Conservation (phyloP, 2,329 filamentous ascomycete genomes). For the Fusarium sp. region DNA sequence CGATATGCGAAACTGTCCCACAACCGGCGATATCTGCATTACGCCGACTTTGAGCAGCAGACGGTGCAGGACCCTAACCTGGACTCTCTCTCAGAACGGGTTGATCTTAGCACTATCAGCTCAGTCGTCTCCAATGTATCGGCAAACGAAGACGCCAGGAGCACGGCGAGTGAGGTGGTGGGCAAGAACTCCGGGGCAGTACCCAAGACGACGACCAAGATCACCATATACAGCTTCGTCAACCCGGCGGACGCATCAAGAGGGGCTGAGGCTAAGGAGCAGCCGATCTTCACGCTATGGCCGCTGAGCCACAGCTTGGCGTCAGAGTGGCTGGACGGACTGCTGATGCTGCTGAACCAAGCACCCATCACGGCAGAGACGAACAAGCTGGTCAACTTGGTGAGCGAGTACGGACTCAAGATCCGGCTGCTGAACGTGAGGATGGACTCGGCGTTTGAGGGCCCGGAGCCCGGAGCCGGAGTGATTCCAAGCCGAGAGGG, state of each 20-base stretch:
- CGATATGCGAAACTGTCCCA: conserved; percentile 90
- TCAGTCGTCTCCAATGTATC: conserved; percentile 95
- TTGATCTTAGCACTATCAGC: conserved; percentile 88
- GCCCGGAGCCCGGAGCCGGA: conserved; percentile 74
- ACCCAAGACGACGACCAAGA: conserved; percentile 76
- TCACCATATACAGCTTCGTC: conserved; percentile 85
- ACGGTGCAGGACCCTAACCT: conserved; percentile 74
- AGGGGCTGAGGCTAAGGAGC: conserved; percentile 64
- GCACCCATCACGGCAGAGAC: conserved; percentile 97
- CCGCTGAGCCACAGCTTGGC: conserved; percentile 84
- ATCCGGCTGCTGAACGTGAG: conserved; percentile 91
- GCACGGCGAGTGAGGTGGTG: conserved; percentile 56
- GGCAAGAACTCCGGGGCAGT: conserved; percentile 49
- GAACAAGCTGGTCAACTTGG: conserved; percentile 85
- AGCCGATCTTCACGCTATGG: conserved; percentile 82
- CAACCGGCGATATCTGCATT: conserved; percentile 90
- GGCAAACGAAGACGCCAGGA: conserved; percentile 64
- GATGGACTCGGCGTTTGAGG: conserved; percentile 80
- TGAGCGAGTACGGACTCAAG: conserved; percentile 91
- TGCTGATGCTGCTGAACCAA: conserved; percentile 95
- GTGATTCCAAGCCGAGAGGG: conserved; percentile 84
- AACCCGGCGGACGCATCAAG: conserved; percentile 52
- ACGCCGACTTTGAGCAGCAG: conserved; percentile 81
- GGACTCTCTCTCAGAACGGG: conserved; percentile 79
- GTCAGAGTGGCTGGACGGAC: conserved; percentile 95